phyloP scores from a whole-genome alignment of 371 early-diverging fungal genomes.

The Rhizomucor miehei region DNA sequence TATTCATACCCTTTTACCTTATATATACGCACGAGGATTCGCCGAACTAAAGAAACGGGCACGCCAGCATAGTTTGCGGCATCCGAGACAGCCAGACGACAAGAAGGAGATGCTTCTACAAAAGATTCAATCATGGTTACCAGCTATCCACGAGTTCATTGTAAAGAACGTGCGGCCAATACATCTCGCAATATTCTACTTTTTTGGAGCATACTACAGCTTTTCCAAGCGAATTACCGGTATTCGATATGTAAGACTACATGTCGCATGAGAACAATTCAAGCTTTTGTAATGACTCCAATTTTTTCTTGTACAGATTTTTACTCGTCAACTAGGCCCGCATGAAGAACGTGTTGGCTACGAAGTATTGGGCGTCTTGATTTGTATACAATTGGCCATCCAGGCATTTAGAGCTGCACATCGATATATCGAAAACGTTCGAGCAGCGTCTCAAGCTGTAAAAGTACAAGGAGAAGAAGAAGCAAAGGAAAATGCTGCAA shows the following conservation, averaged over 20 bases:
- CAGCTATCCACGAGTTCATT: slow-evolving; percentile 31
- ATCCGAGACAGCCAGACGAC: neutral
- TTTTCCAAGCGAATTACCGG: slow-evolving; percentile 76
- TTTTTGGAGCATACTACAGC: slow-evolving; percentile 76
- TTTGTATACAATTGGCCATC: slow-evolving; percentile 67
- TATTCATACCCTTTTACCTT: slow-evolving; percentile 55
- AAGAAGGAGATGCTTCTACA: slow-evolving; percentile 2
- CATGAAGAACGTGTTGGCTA: slow-evolving; percentile 78
- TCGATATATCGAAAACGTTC: slow-evolving; percentile 19
- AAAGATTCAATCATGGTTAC: slow-evolving; percentile 13
- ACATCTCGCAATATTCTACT: slow-evolving; percentile 82
- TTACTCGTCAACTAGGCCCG: slow-evolving; percentile 70
- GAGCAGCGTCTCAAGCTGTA: slow-evolving; percentile 24
- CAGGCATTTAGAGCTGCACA: slow-evolving; percentile 21
- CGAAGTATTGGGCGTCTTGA: slow-evolving; percentile 80
- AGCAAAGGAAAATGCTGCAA: neutral
- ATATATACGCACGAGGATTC: slow-evolving; percentile 50
- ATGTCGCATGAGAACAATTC: too few species aligned
- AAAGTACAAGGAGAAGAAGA: slow-evolving; percentile 12
- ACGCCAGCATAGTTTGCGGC: slow-evolving; percentile 13
- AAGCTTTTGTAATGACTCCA: too few species aligned
- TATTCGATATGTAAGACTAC: slow-evolving; percentile 66
- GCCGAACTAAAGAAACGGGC: slow-evolving; percentile 45
- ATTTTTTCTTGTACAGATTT: slow-evolving; percentile 60
- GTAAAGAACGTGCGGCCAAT: slow-evolving; percentile 49